Conservation (phyloP, 352 stramenopile species). For the Phytophthora pini region DNA sequence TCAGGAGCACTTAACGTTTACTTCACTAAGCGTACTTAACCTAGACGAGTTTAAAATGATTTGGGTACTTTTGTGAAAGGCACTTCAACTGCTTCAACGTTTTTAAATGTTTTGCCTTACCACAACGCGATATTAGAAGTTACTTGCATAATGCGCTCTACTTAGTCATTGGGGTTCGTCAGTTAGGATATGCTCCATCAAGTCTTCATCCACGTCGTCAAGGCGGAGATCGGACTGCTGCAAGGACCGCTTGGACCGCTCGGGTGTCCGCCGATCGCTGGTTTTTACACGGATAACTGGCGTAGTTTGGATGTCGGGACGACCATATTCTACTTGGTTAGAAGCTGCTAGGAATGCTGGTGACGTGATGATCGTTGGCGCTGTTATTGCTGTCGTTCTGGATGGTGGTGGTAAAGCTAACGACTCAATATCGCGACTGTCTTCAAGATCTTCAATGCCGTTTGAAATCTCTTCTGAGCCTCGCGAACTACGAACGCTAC, state of each 20-base stretch:
- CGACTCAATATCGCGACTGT: slow-evolving; percentile 20
- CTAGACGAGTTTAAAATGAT: not conserved
- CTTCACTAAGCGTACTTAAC: not conserved
- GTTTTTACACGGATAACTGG: slow-evolving; percentile 33
- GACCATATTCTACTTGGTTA: slow-evolving; percentile 20
- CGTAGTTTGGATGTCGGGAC: slow-evolving; percentile 17
- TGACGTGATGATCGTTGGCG: slow-evolving; percentile 7
- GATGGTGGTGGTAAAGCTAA: slow-evolving; percentile 9
- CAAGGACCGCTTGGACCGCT: slow-evolving; percentile 13
- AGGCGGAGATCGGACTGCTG: slow-evolving; percentile 46
- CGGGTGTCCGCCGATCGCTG: slow-evolving; percentile 20
- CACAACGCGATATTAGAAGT: slow-evolving; percentile 8
- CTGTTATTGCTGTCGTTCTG: slow-evolving; percentile 20
- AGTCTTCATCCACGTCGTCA: slow-evolving; percentile 68
- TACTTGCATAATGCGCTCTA: slow-evolving; percentile 10
- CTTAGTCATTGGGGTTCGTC: slow-evolving; percentile 11
- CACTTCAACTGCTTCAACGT: too few species aligned
- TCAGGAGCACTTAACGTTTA: slow-evolving; percentile 18
- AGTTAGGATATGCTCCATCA: slow-evolving; percentile 71
- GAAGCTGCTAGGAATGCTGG: slow-evolving; percentile 10
- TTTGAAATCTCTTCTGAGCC: not conserved
- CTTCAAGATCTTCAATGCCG: slow-evolving; percentile 14
- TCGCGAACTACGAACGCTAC: slow-evolving; percentile 10
- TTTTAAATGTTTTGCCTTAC: not conserved
- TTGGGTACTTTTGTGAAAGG: not conserved